Evolutionary conservation across 371 early-diverging fungal genomes (phyloP), one percentile per base, ranked within the genome.

Genomic region (Fennellomyces sp.): DNA sequence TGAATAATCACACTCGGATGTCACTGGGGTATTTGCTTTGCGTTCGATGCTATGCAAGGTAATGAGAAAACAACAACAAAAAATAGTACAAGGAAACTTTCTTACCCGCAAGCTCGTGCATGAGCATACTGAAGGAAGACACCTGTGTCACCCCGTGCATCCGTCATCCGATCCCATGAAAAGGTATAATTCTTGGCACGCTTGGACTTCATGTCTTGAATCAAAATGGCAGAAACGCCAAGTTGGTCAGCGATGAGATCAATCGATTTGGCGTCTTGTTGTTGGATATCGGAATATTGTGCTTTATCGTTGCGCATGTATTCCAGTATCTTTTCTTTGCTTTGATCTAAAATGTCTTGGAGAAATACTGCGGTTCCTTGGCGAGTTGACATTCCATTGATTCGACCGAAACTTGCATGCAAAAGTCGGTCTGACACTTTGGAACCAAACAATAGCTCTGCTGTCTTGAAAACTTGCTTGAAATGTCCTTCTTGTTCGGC

Each of bases 121-220:
- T 97, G 92, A 13, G 97, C 92, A 72, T 92, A 99, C 80, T 99
- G 99, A 8, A 99, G 73, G 76, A 97, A 99, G 6, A 98, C 94
- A 2, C 99, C 99, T 1, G 99, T 99, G 73, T 96, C 95, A 31
- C 98, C 99, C 52, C 91, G 92, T 52, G 94, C 90, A 63, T 91
- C 89, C 25, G 94, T 88, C 90, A 98, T 96, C 39, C 95, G 87
- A 63, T 91, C 86, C 94, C 95, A 95, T 62, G 92, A 86, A 77
- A 99, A 98, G 23, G 87, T 88, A 69, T 99, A 99, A 66, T 97
- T 95, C 78, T 96, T 97, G 54, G 82, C 80, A 35, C 99, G 85
- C 62, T 91, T 90, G 17, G 97, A 91, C 39, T 84, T 76, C 87
- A 99, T 94, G 69, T 99, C 99, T 70, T 98, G 97, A 33, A 97